Percentiles rank a stretch among this genome's conserved stretches.
phyloP scores from a whole-genome alignment of 1,139 yeast genomes.

The Kodamaea arcana region DNA sequence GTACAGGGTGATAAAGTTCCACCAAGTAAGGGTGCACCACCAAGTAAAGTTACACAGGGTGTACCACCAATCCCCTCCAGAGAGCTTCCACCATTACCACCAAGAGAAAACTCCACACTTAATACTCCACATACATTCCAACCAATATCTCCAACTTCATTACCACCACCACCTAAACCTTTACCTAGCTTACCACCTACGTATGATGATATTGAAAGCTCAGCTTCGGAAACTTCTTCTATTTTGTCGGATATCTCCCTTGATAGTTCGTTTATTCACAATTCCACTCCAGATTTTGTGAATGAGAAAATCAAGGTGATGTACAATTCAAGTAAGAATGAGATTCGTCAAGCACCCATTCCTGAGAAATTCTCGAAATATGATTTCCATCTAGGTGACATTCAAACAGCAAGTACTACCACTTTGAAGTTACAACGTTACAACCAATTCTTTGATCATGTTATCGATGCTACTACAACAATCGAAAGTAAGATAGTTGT shows the following conservation, averaged over 20 bases:
- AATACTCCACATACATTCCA: not conserved
- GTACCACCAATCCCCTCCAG: not conserved
- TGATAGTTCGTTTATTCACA: constrained; percentile 20
- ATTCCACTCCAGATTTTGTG: constrained; percentile 16
- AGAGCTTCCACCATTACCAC: constrained; percentile 1
- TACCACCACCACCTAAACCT: constrained; percentile 8
- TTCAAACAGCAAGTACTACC: constrained; percentile 13
- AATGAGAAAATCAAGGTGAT: constrained; percentile 23
- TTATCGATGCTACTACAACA: constrained; percentile 2
- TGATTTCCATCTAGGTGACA: constrained; percentile 8
- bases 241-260: constrained; percentile 14
- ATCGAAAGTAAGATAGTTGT: constrained; percentile 10
- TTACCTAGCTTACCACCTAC: no score
- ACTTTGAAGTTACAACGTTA: constrained; percentile 27
- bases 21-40: constrained; percentile 18
- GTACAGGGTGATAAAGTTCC: no score
- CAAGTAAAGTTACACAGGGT: constrained; percentile 17
- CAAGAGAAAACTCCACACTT: not conserved
- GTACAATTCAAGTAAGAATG: constrained; percentile 36
- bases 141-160: constrained; percentile 4
- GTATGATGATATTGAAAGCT: not conserved
- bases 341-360: constrained; percentile 32
- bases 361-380: constrained; percentile 8
- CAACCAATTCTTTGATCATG: constrained; percentile 21
- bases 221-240: constrained; percentile 16